Evolutionary conservation across 1,284 basidiomycete genomes (phyloP).

Genomic region (Ganoderma sinense): DNA sequence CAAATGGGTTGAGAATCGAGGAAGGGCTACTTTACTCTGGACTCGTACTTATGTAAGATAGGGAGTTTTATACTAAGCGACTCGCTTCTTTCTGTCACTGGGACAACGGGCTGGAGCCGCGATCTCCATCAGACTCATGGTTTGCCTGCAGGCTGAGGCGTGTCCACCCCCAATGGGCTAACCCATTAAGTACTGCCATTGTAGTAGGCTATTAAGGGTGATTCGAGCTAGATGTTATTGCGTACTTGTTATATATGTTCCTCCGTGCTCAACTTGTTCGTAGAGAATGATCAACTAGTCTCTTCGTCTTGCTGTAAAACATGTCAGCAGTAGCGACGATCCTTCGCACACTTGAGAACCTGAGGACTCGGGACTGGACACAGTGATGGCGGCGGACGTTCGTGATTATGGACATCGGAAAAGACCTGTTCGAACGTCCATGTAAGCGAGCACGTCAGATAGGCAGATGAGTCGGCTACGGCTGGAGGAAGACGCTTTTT

Average conservation of each 20-base stretch:
- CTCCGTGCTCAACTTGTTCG: neutral
- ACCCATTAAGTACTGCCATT: neutral
- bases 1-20: too few species aligned
- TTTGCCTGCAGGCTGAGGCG: conserved; percentile 11
- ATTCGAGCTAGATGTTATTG: neutral
- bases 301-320: too few species aligned
- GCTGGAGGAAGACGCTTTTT: neutral
- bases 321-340: neutral
- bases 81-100: neutral
- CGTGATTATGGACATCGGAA: neutral
- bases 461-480: conserved; percentile 8
- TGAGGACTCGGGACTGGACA: neutral
- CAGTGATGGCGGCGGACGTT: neutral
- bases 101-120: neutral
- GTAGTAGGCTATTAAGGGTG: neutral
- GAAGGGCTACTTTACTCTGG: too few species aligned
- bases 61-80: neutral
- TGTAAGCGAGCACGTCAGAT: conserved; percentile 3
- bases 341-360: neutral
- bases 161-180: neutral
- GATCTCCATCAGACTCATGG: neutral
- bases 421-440: neutral
- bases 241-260: neutral
- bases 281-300: too few species aligned
- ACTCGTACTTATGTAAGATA: too few species aligned